phyloP scores from a whole-genome alignment of 345 rosid species.

The Noccaea caerulescens region DNA sequence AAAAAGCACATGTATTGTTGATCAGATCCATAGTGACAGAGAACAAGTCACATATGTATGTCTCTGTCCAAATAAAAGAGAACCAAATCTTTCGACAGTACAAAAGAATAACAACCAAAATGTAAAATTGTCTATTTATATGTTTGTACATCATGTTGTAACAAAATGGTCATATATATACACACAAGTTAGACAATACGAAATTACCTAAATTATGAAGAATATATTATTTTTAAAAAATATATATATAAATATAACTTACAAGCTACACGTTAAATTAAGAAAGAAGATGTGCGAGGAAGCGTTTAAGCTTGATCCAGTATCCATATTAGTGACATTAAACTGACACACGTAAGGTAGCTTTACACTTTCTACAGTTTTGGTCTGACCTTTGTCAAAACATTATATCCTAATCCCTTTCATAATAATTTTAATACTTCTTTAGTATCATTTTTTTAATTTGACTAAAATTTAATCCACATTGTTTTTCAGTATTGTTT shows the following conservation, averaged over 20 bases:
- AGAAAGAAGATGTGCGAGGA: background rate
- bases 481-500: too few species aligned
- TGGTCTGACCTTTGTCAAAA: slow-evolving; percentile 1
- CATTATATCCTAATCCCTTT: background rate
- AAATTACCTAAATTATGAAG: slow-evolving; percentile 16
- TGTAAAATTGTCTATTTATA: background rate
- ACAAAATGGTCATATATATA: slow-evolving; percentile 13
- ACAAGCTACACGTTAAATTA: slow-evolving; percentile 2
- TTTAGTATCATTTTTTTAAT: background rate
- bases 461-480: background rate
- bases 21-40: slow-evolving; percentile 11
- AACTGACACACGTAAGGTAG: slow-evolving; percentile 19
- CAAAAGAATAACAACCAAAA: slow-evolving; percentile 4
- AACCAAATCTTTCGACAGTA: slow-evolving; percentile 34
- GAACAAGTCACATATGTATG: slow-evolving; percentile 26
- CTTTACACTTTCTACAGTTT: slow-evolving; percentile 13
- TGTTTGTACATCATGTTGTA: slow-evolving; percentile 21
- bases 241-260: background rate
- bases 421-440: background rate
- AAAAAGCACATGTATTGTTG: slow-evolving; percentile 30
- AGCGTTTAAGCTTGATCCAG: slow-evolving; percentile 14
- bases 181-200: background rate
- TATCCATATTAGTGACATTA: slow-evolving; percentile 16
- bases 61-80: slow-evolving; percentile 32
- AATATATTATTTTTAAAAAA: slow-evolving; percentile 13